Base-by-base conservation (phyloP, 495 filamentous ascomycete species). In the Pseudoneurospora amorphoporcata region DNA sequence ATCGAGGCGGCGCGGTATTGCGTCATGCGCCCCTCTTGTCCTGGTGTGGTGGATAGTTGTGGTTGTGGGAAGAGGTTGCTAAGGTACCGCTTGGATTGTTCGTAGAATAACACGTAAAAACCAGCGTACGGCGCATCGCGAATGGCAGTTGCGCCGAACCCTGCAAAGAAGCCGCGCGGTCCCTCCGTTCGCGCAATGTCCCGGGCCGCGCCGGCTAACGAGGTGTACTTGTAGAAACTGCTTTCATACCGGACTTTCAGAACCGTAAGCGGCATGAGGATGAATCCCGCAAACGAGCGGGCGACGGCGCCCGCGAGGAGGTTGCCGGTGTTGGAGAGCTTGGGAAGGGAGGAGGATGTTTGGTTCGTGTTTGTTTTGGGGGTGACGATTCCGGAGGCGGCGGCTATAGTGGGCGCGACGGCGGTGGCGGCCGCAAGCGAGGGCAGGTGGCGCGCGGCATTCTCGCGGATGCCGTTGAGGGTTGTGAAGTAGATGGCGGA, bases 181-280 rank as follows among this genome's bases (percentile, higher is more conserved):
- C 95, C 95, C 74, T 96, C 92, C 0, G 84, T 86, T 16, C 83
- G 83, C 16, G 92, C 76, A 40, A 99, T 98, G 75, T 94, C 92
- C 16, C 83, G 86, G 4, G 86, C 88, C 0, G 96, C 95, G 40
- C 86, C 84, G 37, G 85, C 78, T 23, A 99, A 84, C 7, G 92
- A 93, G n/a, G 85, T 85, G 83, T 99, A 99, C 39, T 86, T 82
- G 84, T 97, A 99, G 65, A 92, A 83, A 71, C 86, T 91, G 9
- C 89, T 92, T 78, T 99, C 95, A 78, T 95, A 98, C 68, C 95
- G 92, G 10, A 99, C 96, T 79, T 99, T 99, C 78, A 99, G 88
- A 40, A 98, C 92, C 3, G 95, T 99, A 70, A 98, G 88, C 8
- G 95, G 95, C 94, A 97, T 98, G 83, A 98, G 90, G 53, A 97